Conservation (phyloP, 805 yeast genomes). For the Metschnikowia santaceciliae region DNA sequence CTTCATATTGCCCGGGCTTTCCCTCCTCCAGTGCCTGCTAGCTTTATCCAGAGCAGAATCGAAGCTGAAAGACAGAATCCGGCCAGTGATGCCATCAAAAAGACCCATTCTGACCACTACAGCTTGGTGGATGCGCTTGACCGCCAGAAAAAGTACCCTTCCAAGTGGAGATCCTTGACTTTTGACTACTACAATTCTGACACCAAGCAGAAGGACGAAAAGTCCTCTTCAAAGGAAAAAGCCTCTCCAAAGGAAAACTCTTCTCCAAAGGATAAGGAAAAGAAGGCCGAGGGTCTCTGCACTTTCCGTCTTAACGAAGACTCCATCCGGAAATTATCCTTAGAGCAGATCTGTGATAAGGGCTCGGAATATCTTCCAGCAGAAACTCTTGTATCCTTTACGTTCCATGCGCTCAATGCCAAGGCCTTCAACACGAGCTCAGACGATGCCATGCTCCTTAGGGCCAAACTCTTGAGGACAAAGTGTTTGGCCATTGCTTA, state of each 20-base stretch:
- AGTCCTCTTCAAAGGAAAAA: constrained; percentile 8
- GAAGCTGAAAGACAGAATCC: constrained; percentile 7
- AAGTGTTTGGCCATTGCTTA: constrained; percentile 69
- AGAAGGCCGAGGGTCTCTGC: constrained; percentile 44
- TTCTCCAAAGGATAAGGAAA: constrained; percentile 11
- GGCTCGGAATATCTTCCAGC: constrained; percentile 57
- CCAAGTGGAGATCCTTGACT: constrained; percentile 53
- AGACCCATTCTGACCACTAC: constrained; percentile 33
- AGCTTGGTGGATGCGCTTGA: constrained; percentile 46
- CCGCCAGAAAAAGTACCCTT: constrained; percentile 43
- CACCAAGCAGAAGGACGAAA: neutral
- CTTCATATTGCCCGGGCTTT: constrained; percentile 51
- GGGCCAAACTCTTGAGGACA: constrained; percentile 57
- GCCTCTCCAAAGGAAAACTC: constrained; percentile 9
- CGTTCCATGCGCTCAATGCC: constrained; percentile 57
- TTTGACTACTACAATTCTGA: constrained; percentile 43
- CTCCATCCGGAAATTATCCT: constrained; percentile 48
- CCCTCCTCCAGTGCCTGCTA: constrained; percentile 45
- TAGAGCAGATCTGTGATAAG: constrained; percentile 61
- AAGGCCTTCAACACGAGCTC: constrained; percentile 66
- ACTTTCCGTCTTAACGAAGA: constrained; percentile 52
- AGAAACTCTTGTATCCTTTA: constrained; percentile 61
- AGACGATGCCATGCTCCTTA: constrained; percentile 48
- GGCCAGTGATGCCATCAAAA: constrained; percentile 4
- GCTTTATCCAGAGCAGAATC: constrained; percentile 30